Conservation (phyloP, 305 asterid genomes). For the Lippia alba region DNA sequence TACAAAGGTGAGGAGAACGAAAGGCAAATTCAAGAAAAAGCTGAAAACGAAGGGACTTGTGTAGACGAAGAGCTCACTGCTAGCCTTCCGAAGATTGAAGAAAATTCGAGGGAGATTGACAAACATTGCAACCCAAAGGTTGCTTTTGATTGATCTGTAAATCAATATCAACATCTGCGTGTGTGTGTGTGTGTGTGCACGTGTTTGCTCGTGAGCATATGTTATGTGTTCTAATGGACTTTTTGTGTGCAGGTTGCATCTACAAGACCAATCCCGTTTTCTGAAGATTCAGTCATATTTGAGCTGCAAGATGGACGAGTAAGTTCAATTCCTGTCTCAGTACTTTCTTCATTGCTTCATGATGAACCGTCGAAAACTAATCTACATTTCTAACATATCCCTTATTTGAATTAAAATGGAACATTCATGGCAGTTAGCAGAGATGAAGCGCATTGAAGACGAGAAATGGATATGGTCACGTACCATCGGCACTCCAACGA, state of each 20-base stretch:
- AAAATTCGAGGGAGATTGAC: slow-evolving; percentile 33
- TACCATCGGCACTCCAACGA: slow-evolving; percentile 82
- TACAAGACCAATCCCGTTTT: slow-evolving; percentile 71
- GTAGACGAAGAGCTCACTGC: slow-evolving; percentile 37
- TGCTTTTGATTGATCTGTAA: slow-evolving; percentile 4
- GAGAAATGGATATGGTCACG: slow-evolving; percentile 73
- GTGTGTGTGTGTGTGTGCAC: no score
- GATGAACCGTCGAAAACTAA: no score
- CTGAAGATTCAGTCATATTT: slow-evolving; percentile 70
- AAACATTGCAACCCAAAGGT: slow-evolving; percentile 73
- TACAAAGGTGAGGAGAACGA: slow-evolving; percentile 34
- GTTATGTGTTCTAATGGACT: not conserved
- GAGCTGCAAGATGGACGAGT: slow-evolving; percentile 88
- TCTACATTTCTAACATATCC: not conserved
- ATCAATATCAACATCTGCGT: not conserved
- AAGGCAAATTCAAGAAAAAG: slow-evolving; percentile 23
- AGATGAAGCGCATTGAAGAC: slow-evolving; percentile 57
- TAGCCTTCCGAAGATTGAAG: slow-evolving; percentile 38
- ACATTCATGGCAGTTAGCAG: slow-evolving; percentile 67
- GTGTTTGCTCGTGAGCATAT: no score
- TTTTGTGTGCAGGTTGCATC: slow-evolving; percentile 57
- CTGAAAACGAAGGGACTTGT: slow-evolving; percentile 37
- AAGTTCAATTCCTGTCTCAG: slow-evolving; percentile 36
- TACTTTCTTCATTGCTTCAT: not conserved
- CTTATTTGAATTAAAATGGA: not conserved